Evolutionary conservation across 805 yeast genomes (phyloP).

Genomic region (Myxozyma neglecta): DNA sequence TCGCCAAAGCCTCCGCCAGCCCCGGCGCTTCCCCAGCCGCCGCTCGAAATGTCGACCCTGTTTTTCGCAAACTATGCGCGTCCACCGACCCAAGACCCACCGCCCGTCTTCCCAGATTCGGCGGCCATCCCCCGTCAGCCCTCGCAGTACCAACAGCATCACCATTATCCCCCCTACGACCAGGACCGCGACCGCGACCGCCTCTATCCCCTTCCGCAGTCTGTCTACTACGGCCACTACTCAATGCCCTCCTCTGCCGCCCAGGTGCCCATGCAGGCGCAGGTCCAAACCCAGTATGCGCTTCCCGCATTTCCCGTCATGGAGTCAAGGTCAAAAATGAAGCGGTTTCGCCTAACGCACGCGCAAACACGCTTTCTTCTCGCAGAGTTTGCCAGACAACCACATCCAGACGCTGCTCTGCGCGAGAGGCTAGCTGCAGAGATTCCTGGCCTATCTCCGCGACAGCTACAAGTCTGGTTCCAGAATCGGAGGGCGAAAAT

Average conservation of each 20-base stretch:
- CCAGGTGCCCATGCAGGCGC: neutral
- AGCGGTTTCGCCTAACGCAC: constrained; percentile 23
- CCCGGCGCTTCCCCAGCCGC: constrained; percentile 8
- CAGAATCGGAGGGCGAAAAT: constrained; percentile 31
- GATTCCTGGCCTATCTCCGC: constrained; percentile 26
- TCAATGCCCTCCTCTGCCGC: neutral
- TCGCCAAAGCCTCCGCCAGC: constrained; percentile 6
- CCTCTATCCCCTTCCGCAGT: neutral
- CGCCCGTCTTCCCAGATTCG: neutral
- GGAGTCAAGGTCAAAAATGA: constrained; percentile 4
- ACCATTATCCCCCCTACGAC: neutral
- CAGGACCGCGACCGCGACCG: constrained; percentile 1
- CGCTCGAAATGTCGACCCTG: constrained; percentile 5
- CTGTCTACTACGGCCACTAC: constrained; percentile 9
- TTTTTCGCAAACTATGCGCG: constrained; percentile 5
- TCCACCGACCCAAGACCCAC: constrained; percentile 7
- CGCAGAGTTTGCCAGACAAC: constrained; percentile 25
- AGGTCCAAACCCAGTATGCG: neutral
- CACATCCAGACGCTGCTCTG: constrained; percentile 22
- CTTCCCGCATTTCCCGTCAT: neutral
- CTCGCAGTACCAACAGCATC: constrained; percentile 1
- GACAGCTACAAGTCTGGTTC: constrained; percentile 32
- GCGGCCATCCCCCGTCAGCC: constrained; percentile 11
- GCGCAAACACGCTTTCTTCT: constrained; percentile 30
- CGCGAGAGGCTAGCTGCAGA: constrained; percentile 28